Evolutionary conservation across 192 early-diverging fungal genomes (phyloP), one percentile per base, ranked within the genome.

Genomic region (Chytriomyces sp.): DNA sequence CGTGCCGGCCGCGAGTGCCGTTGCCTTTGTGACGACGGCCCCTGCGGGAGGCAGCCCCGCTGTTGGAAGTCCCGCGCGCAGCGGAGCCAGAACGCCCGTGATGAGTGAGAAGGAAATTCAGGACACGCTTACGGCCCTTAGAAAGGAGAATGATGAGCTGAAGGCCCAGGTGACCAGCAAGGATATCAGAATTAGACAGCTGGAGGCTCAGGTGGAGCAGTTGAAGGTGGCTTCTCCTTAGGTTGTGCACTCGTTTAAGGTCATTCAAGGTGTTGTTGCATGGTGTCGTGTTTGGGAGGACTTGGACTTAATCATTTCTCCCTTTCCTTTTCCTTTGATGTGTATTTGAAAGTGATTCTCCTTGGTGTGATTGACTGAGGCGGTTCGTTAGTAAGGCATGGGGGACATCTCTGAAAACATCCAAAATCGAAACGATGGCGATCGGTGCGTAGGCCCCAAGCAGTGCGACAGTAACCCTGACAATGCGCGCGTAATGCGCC

Each of bases 121-220:
- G 81, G 89, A 92, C 32, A 89, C 87, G 5, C 92, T 93, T 68
- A 84, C 91, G 71, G 66, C 85, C 37, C 59, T 94, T 31, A 84
- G 83, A 37, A 91, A 93, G 55, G 92, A 94, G 74, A 94, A 93
- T 71, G 91, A 92, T 31, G 90, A 94, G 61, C 79, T 95, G 53
- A 93, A 93, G 80, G 84, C 86, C 73, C 80, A 85, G 60, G 58
- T 94, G 22, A 80, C 87, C 22, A 83, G 88, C 62, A 58, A 58
- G 56, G 92, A 94, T 57, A 81, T 86, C 49, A 86, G 91, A 67
- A 94, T 96, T 70, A 84, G 91, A 39, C 85, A 92, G 38, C 76
- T 94, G 64, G 92, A 94, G 76, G 85, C 88, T 34, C 91, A 94
- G 71, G 32, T 94, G 52, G 92, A 79, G 62, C 44, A 65, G 28